Conservation (phyloP, 495 filamentous ascomycete species). For the Halenospora varia region DNA sequence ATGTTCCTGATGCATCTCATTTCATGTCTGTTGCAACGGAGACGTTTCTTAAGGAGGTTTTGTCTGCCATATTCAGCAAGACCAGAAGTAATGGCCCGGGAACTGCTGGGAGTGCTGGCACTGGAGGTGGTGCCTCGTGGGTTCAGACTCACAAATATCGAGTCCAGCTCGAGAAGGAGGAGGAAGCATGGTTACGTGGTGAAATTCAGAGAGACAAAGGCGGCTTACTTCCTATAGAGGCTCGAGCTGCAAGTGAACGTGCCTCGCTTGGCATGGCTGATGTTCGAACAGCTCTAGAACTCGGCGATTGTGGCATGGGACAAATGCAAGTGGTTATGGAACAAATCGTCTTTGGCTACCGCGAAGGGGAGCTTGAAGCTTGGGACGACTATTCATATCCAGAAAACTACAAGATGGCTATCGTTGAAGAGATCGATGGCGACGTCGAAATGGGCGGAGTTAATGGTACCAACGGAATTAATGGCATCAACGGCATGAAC, state of each 20-base stretch:
- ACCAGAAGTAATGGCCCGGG: slow-evolving; percentile 75
- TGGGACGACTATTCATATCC: slow-evolving; percentile 47
- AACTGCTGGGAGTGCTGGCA: slow-evolving; percentile 47
- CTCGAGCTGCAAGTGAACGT: slow-evolving; percentile 61
- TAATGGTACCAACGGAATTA: slow-evolving; percentile 24
- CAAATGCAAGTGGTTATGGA: slow-evolving; percentile 73
- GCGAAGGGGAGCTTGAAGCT: slow-evolving; percentile 72
- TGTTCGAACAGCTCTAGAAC: slow-evolving; percentile 66
- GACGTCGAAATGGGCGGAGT: slow-evolving; percentile 25
- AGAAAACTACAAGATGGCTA: slow-evolving; percentile 32
- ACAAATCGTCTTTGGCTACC: slow-evolving; percentile 65
- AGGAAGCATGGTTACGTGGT: slow-evolving; percentile 59
- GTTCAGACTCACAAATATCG: slow-evolving; percentile 78
- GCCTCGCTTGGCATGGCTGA: slow-evolving; percentile 73
- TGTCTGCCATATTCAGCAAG: slow-evolving; percentile 72
- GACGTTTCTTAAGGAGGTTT: slow-evolving; percentile 84
- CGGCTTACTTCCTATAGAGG: slow-evolving; percentile 73
- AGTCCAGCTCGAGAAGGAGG: slow-evolving; percentile 66
- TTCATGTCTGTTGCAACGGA: slow-evolving; percentile 90
- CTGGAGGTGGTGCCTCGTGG: slow-evolving; percentile 60
- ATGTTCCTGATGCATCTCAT: slow-evolving; percentile 66
- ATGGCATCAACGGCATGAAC: slow-evolving; percentile 29
- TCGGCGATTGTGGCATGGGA: slow-evolving; percentile 68
- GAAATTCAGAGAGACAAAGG: slow-evolving; percentile 64
- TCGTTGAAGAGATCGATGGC: slow-evolving; percentile 26